phyloP scores from a whole-genome alignment of 164 flowering plant genomes.

The Tetracentron sinense region DNA sequence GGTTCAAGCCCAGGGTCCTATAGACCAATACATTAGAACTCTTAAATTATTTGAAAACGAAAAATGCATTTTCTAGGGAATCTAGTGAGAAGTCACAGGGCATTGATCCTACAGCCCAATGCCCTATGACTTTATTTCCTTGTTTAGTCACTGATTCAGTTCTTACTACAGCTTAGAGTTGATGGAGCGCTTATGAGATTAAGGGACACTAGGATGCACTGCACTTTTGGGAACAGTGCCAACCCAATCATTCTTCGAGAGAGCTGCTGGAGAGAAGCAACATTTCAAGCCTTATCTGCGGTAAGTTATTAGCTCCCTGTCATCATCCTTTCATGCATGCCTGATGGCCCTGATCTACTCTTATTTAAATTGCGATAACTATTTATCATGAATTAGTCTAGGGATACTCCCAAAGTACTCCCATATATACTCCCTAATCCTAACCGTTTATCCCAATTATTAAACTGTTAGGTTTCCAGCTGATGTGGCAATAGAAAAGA shows the following conservation, averaged over 20 bases:
- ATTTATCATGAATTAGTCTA: too few species aligned
- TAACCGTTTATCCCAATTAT: too few species aligned
- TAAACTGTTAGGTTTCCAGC: too few species aligned
- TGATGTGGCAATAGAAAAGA: too few species aligned
- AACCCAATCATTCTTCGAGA: constrained; percentile 69
- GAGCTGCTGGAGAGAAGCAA: constrained; percentile 91
- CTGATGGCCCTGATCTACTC: not conserved
- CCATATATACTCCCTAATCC: too few species aligned
- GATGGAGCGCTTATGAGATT: constrained; percentile 95
- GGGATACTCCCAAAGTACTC: too few species aligned
- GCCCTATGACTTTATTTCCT: not conserved
- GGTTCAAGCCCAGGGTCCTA: not conserved
- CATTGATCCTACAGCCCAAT: not conserved
- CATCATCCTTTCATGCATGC: constrained; percentile 9
- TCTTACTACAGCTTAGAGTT: constrained; percentile 74
- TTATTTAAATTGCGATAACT: not conserved
- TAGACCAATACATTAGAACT: not conserved
- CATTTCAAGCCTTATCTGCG: constrained; percentile 60
- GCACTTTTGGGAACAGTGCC: constrained; percentile 41
- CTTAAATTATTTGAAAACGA: not conserved
- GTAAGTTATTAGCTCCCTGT: constrained; percentile 37
- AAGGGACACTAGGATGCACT: constrained; percentile 89
- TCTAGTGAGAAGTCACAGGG: not conserved
- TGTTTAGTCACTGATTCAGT: constrained; percentile 8
- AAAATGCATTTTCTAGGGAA: not conserved